Percentiles rank a stretch among this genome's conserved stretches.
Conservation (phyloP, 164 flowering plant genomes). For the Protea cynaroides region DNA sequence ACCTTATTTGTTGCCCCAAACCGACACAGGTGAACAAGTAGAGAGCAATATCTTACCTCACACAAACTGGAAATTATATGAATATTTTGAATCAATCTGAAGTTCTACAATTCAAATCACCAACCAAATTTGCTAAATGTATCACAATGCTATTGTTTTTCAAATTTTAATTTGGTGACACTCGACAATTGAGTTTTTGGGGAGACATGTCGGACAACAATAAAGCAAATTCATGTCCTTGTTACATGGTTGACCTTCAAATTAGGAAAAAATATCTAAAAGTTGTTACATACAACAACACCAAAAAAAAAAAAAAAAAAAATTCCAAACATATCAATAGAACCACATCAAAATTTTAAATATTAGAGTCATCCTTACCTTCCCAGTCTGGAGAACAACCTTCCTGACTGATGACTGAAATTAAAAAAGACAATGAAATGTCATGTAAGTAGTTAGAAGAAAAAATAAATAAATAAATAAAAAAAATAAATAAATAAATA, state of each 20-base stretch:
- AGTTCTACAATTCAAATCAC: not conserved
- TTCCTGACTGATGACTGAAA: constrained; percentile 58
- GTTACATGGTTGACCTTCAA: not conserved
- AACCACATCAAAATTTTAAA: not conserved
- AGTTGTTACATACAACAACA: too few relatives aligned
- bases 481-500: too few relatives aligned
- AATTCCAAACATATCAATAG: not conserved
- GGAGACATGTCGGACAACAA: too few relatives aligned
- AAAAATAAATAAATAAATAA: not conserved
- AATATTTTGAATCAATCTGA: too few relatives aligned
- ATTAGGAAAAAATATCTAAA: not conserved
- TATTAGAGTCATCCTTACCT: constrained; percentile 39
- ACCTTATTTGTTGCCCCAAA: too few relatives aligned
- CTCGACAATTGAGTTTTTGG: too few relatives aligned
- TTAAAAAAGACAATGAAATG: constrained; percentile 6
- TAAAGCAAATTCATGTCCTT: not conserved
- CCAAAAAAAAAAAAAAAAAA: constrained; percentile 1
- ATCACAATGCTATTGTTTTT: not conserved
- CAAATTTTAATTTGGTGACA: not conserved
- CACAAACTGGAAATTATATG: too few relatives aligned
- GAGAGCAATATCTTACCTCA: too few relatives aligned
- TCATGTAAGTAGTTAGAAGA: constrained; percentile 2
- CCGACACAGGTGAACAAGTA: too few relatives aligned
- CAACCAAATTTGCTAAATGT: not conserved
- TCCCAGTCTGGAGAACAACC: constrained; percentile 68